Base-by-base conservation (phyloP, 2,329 filamentous ascomycete species). In the Pestalotiopsis sp. region DNA sequence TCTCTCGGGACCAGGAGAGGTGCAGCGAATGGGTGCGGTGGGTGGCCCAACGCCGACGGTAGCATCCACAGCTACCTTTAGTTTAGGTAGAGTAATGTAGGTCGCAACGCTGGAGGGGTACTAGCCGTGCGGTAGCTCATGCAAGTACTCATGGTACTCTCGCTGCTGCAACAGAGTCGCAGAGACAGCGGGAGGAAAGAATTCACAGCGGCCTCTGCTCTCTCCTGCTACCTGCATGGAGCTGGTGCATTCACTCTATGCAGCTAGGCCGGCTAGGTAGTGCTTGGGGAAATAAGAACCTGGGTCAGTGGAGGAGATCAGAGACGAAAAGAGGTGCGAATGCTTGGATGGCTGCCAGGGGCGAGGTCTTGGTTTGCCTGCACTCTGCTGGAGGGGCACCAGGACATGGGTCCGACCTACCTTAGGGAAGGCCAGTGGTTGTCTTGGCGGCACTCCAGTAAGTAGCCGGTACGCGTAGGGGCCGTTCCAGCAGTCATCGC, bases 271-370 rank as follows among this genome's bases (percentile, higher is more conserved):
- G 2, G 31, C 31, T 36, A 36, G 31, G 31, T 38, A 49, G 41
- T 14, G n/a, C 45, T 52, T n/a, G 41, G 64, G 64, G 64, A 63
- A 67, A 67, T 52, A 60, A 52, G 45, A 58, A 58, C 65, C 57
- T 49, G 65, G 57, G n/a, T 55, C 39, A 25, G 65, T 65, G 49
- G 64, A 65, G 64, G 64, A 27, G 14, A 36, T 39, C 41, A 63
- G 39, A 49, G 57, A 52, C 45, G 45, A 38, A 67, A 67, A 61
- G 57, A 62, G 65, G 65, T 63, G 45, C 59, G 27, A 58, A 67
- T 63, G 65, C 39, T 36, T 36, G 31, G 45, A 20, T 52, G 17
- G 45, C 45, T 52, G 45, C 65, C 38, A 49, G 41, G 59, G 59
- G 59, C 52, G 45, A 52, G 45, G 45, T 52, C 45, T 23, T 52